Percentiles rank a stretch among this genome's conserved stretches.
Conservation (phyloP, 805 yeast genomes). For the Candida succiphila region DNA sequence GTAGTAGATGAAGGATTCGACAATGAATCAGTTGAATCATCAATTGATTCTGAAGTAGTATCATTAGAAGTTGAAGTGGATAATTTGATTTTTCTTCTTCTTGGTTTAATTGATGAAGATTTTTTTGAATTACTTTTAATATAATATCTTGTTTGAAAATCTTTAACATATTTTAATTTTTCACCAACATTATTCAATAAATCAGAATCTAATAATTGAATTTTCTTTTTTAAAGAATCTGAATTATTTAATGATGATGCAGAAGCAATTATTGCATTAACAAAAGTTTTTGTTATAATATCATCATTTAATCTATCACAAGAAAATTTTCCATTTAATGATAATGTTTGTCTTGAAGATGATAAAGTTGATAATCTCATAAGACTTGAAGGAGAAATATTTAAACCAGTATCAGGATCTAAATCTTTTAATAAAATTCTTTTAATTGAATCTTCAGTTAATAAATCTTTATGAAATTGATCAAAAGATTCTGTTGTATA, state of each 20-base stretch:
- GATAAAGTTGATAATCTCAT: slow-evolving; percentile 57
- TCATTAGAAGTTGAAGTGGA: no score
- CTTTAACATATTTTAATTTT: slow-evolving; percentile 29
- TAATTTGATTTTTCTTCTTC: slow-evolving; percentile 32
- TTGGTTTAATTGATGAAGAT: slow-evolving; percentile 20
- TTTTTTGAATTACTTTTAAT: slow-evolving; percentile 20
- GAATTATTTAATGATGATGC: slow-evolving; percentile 16
- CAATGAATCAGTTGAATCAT: no score
- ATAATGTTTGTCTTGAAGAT: slow-evolving; percentile 71
- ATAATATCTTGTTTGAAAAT: slow-evolving; percentile 35
- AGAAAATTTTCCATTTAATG: slow-evolving; percentile 35
- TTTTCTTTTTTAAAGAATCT: slow-evolving; percentile 18
- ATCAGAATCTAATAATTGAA: slow-evolving; percentile 23
- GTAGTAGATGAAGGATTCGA: no score
- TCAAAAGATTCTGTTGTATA: slow-evolving; percentile 36
- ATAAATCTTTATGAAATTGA: slow-evolving; percentile 25
- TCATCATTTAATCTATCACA: slow-evolving; percentile 23
- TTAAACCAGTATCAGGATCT: slow-evolving; percentile 48
- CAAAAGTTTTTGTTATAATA: slow-evolving; percentile 22
- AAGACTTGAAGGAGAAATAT: slow-evolving; percentile 54
- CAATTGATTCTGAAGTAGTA: no score
- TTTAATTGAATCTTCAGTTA: slow-evolving; percentile 21
- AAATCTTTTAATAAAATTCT: slow-evolving; percentile 36
- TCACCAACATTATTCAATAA: slow-evolving; percentile 22
- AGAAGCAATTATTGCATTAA: slow-evolving; percentile 17